Percentiles rank a stretch among this genome's conserved stretches.
Evolutionary conservation across 306 rosid genomes (phyloP).

Genomic region (Mucuna pruriens): DNA sequence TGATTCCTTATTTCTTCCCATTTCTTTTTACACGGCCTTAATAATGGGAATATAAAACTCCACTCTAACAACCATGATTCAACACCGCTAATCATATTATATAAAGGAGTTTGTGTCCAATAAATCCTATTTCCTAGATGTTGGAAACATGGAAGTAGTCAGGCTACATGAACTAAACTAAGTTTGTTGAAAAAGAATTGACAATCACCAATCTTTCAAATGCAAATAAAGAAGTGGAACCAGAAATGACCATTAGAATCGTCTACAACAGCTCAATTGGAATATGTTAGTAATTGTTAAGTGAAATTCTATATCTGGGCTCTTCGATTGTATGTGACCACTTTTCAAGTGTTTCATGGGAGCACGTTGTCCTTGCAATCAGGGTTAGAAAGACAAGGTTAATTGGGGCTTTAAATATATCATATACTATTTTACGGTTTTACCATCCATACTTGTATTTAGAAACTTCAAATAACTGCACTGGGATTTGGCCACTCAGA

Average conservation of each 20-base stretch:
- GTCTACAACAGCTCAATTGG: neutral
- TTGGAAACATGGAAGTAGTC: conserved; percentile 3
- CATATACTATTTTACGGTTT: conserved; percentile 5
- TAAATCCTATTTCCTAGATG: neutral
- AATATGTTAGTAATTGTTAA: neutral
- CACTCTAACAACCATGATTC: neutral
- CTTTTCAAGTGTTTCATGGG: conserved; percentile 8
- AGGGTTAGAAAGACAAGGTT: conserved; percentile 17
- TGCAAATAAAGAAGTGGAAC: conserved; percentile 5
- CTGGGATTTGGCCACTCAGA: conserved; percentile 83
- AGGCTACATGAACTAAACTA: neutral
- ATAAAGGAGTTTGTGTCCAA: neutral
- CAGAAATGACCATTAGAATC: neutral
- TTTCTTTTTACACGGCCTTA: neutral
- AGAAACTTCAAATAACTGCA: conserved; percentile 53
- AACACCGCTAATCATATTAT: neutral
- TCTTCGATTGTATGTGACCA: neutral
- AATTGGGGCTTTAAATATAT: neutral
- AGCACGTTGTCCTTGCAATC: neutral
- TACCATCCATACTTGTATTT: conserved; percentile 82
- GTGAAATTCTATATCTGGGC: neutral
- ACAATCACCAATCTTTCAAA: neutral
- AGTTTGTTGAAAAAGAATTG: neutral
- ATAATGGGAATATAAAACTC: neutral
- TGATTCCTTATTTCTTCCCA: neutral